phyloP scores from a whole-genome alignment of 139 green algal genomes.

The Bryopsis sp. region DNA sequence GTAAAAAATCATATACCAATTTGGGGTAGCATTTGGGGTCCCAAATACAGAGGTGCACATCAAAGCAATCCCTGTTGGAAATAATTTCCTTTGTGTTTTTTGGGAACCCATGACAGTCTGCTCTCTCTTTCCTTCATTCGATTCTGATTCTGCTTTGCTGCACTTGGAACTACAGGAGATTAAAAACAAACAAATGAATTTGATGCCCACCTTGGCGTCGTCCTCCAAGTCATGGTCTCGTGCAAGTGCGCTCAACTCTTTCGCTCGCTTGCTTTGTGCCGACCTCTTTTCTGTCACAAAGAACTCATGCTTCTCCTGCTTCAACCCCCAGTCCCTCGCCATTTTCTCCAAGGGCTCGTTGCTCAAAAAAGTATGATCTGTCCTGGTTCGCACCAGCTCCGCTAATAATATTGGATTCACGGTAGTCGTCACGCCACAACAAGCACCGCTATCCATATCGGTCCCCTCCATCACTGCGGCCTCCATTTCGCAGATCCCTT shows the following conservation, averaged over 20 bases:
- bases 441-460: not conserved
- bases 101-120: no score
- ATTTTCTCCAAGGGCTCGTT: not conserved
- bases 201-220: not conserved
- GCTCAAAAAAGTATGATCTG: constrained; percentile 11
- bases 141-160: no score
- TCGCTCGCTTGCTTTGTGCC: not conserved
- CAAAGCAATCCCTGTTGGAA: no score
- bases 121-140: no score
- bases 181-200: no score
- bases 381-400: not conserved
- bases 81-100: no score
- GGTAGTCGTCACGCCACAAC: not conserved
- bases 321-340: not conserved
- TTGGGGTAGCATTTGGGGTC: no score
- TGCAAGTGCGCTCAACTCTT: not conserved
- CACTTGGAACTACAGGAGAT: no score
- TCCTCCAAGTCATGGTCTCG: constrained; percentile 1
- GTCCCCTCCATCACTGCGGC: constrained; percentile 12
- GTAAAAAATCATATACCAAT: no score
- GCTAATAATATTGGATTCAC: constrained; percentile 6
- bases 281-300: not conserved
- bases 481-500: constrained; percentile 7
- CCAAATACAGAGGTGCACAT: no score
- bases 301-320: not conserved